phyloP scores from a whole-genome alignment of 371 early-diverging fungal species.

The Actinomortierella ambigua region DNA sequence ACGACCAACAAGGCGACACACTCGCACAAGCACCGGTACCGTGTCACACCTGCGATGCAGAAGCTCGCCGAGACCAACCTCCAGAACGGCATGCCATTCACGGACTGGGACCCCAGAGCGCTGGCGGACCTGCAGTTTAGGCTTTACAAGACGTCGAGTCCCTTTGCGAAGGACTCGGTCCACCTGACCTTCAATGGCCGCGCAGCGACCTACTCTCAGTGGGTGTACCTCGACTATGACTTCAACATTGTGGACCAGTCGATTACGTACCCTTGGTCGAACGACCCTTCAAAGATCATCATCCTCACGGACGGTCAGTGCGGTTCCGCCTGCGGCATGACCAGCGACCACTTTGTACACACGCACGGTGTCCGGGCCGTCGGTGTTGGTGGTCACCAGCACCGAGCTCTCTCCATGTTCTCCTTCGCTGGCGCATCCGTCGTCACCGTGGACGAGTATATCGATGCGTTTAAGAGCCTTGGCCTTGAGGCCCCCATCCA shows the following conservation, averaged over 20 bases:
- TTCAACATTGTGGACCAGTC: not conserved
- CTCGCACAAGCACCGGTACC: slow-evolving; percentile 7
- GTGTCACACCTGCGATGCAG: slow-evolving; percentile 2
- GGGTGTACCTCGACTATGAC: slow-evolving; percentile 7
- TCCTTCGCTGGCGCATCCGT: slow-evolving; percentile 20
- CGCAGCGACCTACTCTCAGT: slow-evolving; percentile 11
- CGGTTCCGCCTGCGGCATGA: slow-evolving; percentile 30
- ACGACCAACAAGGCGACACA: not conserved
- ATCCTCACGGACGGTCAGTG: slow-evolving; percentile 27
- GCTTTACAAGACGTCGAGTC: slow-evolving; percentile 8
- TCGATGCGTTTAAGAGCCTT: slow-evolving; percentile 1
- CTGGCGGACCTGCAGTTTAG: not conserved
- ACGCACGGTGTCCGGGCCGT: slow-evolving; percentile 18
- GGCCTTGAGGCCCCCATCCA: not conserved
- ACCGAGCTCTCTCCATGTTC: slow-evolving; percentile 19
- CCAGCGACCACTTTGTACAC: slow-evolving; percentile 4
- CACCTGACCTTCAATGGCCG: slow-evolving; percentile 8
- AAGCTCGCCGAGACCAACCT: slow-evolving; percentile 6
- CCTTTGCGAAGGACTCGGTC: too few relatives aligned
- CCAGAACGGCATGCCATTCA: not conserved
- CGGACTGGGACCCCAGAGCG: not conserved
- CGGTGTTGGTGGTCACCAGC: slow-evolving; percentile 12
- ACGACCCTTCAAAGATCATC: slow-evolving; percentile 13
- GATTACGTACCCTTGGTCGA: slow-evolving; percentile 15
- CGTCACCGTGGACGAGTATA: not conserved